Evolutionary conservation across 768 basidiomycete genomes (phyloP).

Genomic region (Trichaptum fuscoviolaceum): DNA sequence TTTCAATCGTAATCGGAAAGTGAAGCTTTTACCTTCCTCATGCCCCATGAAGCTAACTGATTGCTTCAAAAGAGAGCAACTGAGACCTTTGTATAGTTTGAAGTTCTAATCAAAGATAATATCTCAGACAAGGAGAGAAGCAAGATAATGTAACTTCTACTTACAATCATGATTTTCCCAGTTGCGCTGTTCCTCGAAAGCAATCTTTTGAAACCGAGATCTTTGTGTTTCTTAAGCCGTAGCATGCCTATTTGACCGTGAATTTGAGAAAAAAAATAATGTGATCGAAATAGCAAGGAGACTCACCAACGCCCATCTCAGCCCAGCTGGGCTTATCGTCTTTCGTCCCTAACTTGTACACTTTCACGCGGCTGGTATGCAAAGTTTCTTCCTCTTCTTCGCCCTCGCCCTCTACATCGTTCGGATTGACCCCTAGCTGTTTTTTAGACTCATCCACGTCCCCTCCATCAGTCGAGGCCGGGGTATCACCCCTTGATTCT

Average conservation of each 20-base stretch:
- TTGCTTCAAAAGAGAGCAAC: constrained; percentile 47
- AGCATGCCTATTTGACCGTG: constrained; percentile 45
- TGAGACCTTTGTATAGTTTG: constrained; percentile 55
- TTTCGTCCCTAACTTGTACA: constrained; percentile 52
- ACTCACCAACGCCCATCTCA: constrained; percentile 64
- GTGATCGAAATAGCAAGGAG: not conserved
- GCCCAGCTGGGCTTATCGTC: constrained; percentile 49
- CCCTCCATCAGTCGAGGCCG: constrained; percentile 21
- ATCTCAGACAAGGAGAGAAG: not conserved
- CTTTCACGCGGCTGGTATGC: constrained; percentile 54
- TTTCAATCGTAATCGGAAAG: constrained; percentile 58
- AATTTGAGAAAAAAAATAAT: not conserved
- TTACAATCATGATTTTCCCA: constrained; percentile 69
- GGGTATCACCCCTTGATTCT: not conserved
- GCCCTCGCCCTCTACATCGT: constrained; percentile 72
- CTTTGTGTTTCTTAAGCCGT: constrained; percentile 71
- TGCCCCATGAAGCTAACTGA: constrained; percentile 65
- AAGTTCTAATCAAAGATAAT: constrained; percentile 54
- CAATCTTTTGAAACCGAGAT: constrained; percentile 49
- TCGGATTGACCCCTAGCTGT: constrained; percentile 27
- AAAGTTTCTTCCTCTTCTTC: constrained; percentile 75
- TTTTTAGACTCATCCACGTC: constrained; percentile 14
- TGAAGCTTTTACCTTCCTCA: constrained; percentile 42
- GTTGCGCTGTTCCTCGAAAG: constrained; percentile 69
- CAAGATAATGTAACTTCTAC: constrained; percentile 24